Evolutionary conservation across 1,284 basidiomycete species (phyloP).

Genomic region (Tilletia indica): DNA sequence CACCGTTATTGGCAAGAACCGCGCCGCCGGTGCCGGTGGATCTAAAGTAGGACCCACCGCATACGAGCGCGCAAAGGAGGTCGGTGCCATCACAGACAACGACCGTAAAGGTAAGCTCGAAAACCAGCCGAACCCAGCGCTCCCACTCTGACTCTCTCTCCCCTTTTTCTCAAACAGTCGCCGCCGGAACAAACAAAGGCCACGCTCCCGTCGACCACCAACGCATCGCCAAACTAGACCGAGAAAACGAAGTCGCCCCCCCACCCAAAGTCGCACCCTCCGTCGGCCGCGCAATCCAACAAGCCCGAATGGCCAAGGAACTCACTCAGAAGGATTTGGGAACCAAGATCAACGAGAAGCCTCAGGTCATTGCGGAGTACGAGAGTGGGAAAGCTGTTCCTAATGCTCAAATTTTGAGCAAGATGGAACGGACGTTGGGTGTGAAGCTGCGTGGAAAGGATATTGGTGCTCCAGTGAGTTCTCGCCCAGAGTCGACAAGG

Average conservation of each 20-base stretch:
- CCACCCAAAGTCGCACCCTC: slow-evolving; percentile 77
- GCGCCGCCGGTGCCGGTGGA: slow-evolving; percentile 66
- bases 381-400: slow-evolving; percentile 80
- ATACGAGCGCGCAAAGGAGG: slow-evolving; percentile 56
- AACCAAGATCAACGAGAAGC: slow-evolving; percentile 86
- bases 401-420: slow-evolving; percentile 81
- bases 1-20: slow-evolving; percentile 74
- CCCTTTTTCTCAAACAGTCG: slow-evolving; percentile 18
- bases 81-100: slow-evolving; percentile 58
- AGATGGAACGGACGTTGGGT: slow-evolving; percentile 83
- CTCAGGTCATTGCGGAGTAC: slow-evolving; percentile 82
- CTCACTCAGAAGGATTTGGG: slow-evolving; percentile 92
- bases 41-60: slow-evolving; percentile 61
- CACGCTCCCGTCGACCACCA: slow-evolving; percentile 50
- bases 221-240: slow-evolving; percentile 52
- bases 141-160: neutral
- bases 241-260: slow-evolving; percentile 84
- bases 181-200: slow-evolving; percentile 51
- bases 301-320: slow-evolving; percentile 73
- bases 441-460: slow-evolving; percentile 82
- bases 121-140: neutral
- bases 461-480: slow-evolving; percentile 18
- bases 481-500: too few species aligned
- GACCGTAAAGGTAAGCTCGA: slow-evolving; percentile 57
- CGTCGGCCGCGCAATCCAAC: slow-evolving; percentile 83